phyloP scores from a whole-genome alignment of 2,329 filamentous ascomycete species.

The Monilinia fructigena region DNA sequence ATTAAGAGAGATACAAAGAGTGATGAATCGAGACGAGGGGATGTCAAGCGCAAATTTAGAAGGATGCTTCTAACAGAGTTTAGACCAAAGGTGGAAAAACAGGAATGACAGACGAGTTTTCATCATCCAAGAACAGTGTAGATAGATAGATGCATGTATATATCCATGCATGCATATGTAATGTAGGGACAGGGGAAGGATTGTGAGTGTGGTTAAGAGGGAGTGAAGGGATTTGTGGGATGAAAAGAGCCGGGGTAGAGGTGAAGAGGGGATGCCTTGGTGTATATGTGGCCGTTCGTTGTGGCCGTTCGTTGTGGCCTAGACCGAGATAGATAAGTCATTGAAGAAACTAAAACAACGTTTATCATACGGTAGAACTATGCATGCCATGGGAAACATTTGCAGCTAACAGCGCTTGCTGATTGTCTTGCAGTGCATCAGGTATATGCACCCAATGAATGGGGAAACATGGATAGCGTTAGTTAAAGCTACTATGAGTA shows the following conservation, averaged over 20 bases:
- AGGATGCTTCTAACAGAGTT: neutral
- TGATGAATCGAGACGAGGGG: neutral
- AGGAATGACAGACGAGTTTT: neutral
- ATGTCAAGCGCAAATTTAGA: neutral
- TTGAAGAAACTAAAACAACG: neutral
- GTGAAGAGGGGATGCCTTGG: neutral
- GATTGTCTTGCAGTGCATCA: neutral
- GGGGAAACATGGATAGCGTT: neutral
- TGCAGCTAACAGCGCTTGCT: neutral
- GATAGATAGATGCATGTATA: constrained; percentile 3
- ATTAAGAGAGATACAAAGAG: too few relatives aligned
- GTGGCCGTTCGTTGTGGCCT: constrained; percentile 2
- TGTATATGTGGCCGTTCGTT: constrained; percentile 7
- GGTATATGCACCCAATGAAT: neutral
- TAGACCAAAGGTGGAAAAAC: neutral
- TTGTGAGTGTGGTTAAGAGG: neutral
- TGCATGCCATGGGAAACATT: constrained; percentile 1
- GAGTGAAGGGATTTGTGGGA: neutral
- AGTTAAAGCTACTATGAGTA: neutral
- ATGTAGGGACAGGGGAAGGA: constrained; percentile 2
- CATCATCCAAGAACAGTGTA: constrained; percentile 2
- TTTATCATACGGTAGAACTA: neutral
- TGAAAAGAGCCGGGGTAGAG: neutral
- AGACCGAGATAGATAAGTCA: constrained; percentile 6
- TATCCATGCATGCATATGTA: constrained; percentile 15